Percentiles rank a stretch among this genome's conserved stretches.
Evolutionary conservation across 2,329 filamentous ascomycete genomes (phyloP).

Genomic region (Colletotrichum sp.): DNA sequence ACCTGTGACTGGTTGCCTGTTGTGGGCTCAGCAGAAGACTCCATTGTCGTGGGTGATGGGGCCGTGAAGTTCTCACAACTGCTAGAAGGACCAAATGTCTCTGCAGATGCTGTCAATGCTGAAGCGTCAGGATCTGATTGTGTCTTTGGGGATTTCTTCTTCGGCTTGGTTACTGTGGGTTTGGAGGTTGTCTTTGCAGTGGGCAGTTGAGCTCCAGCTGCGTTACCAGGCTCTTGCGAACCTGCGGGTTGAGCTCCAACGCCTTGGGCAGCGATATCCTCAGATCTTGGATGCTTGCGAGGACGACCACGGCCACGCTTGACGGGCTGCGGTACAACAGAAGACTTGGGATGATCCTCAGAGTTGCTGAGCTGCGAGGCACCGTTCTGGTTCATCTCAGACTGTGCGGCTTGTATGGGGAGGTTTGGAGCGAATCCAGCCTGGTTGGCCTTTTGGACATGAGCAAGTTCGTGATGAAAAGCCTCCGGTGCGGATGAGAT

Average conservation of each 20-base stretch:
- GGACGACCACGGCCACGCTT: slow-evolving; percentile 14
- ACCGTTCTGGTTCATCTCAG: neutral
- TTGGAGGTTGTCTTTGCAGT: neutral
- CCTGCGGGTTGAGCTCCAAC: neutral
- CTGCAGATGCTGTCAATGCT: neutral
- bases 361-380: neutral
- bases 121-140: neutral
- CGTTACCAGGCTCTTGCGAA: neutral
- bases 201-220: neutral
- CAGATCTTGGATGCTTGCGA: slow-evolving; percentile 2
- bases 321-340: neutral
- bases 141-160: neutral
- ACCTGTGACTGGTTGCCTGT: neutral
- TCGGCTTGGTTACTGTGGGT: neutral
- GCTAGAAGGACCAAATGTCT: neutral
- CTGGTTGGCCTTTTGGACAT: neutral
- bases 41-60: neutral
- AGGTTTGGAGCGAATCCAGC: neutral
- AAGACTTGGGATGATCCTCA: neutral
- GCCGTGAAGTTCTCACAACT: neutral
- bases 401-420: neutral
- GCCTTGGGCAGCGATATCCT: neutral
- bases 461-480: neutral
- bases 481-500: neutral
- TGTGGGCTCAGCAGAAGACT: neutral